Evolutionary conservation across 2,329 filamentous ascomycete species (phyloP).

Genomic region (Diplodia seriata): DNA sequence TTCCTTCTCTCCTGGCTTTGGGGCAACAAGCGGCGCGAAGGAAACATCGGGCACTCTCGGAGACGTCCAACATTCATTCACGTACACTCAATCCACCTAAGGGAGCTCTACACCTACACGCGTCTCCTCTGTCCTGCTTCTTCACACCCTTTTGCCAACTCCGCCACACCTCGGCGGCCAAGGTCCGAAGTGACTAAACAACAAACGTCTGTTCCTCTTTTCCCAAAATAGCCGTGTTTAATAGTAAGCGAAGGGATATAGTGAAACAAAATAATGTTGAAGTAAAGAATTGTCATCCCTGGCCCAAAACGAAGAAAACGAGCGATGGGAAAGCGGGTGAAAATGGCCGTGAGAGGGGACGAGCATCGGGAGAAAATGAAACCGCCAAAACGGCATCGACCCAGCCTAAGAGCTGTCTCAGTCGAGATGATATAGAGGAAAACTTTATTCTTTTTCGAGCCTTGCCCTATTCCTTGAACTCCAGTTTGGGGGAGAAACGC

Average conservation of each 20-base stretch:
- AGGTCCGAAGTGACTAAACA: background rate
- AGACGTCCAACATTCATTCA: background rate
- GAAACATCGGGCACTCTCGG: background rate
- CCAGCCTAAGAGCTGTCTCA: background rate
- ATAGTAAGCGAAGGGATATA: slow-evolving; percentile 23
- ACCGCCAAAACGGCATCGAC: slow-evolving; percentile 1
- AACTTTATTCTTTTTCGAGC: slow-evolving; percentile 9
- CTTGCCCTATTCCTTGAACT: slow-evolving; percentile 8
- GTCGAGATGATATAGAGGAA: background rate
- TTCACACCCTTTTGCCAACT: background rate
- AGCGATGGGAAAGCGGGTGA: background rate
- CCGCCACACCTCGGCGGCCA: background rate
- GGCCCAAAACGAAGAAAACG: background rate
- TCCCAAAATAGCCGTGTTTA: background rate
- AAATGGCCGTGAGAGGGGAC: background rate
- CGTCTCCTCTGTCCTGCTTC: background rate
- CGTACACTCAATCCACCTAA: background rate
- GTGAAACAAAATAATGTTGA: slow-evolving; percentile 1
- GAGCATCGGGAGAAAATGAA: background rate
- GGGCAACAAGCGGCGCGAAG: too few species aligned
- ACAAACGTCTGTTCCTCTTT: background rate
- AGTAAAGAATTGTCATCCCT: background rate
- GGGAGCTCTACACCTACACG: background rate
- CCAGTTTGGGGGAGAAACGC: background rate
- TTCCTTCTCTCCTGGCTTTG: background rate